Evolutionary conservation across 192 early-diverging fungal species (phyloP).

Genomic region (Rhizophlyctis rosea): DNA sequence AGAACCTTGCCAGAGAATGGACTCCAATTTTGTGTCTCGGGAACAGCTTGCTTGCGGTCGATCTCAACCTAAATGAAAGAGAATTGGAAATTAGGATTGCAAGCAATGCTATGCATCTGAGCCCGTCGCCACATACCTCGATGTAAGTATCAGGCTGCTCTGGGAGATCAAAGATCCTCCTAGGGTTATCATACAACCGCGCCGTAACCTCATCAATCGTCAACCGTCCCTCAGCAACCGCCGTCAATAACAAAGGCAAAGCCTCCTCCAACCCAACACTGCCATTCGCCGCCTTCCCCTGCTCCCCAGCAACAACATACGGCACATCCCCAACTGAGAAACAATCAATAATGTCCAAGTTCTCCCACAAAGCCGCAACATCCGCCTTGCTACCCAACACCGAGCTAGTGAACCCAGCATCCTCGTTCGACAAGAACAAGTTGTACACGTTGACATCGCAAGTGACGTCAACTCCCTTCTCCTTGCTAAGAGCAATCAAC

Average conservation of each 20-base stretch:
- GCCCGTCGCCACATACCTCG: slow-evolving; percentile 47
- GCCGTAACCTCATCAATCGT: slow-evolving; percentile 72
- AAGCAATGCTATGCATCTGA: slow-evolving; percentile 1
- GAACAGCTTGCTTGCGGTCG: slow-evolving; percentile 57
- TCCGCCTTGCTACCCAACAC: slow-evolving; percentile 44
- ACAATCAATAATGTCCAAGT: slow-evolving; percentile 82
- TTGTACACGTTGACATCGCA: slow-evolving; percentile 90
- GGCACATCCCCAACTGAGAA: slow-evolving; percentile 79
- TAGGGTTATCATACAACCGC: slow-evolving; percentile 80
- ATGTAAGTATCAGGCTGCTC: slow-evolving; percentile 90
- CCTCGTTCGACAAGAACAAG: slow-evolving; percentile 69
- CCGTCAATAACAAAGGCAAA: slow-evolving; percentile 76
- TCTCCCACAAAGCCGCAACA: slow-evolving; percentile 78
- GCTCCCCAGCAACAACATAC: slow-evolving; percentile 54
- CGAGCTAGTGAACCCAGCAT: slow-evolving; percentile 11
- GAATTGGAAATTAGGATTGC: neutral
- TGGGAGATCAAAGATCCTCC: slow-evolving; percentile 88
- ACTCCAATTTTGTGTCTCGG: slow-evolving; percentile 44
- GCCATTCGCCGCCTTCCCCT: slow-evolving; percentile 38
- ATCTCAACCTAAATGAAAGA: slow-evolving; percentile 61
- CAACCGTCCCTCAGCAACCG: slow-evolving; percentile 74
- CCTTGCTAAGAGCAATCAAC: slow-evolving; percentile 81
- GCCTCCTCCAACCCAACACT: slow-evolving; percentile 63
- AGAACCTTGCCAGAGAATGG: slow-evolving; percentile 62
- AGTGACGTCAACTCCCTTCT: slow-evolving; percentile 80